phyloP scores from a whole-genome alignment of 495 filamentous ascomycete species.

The Xylaria curta region DNA sequence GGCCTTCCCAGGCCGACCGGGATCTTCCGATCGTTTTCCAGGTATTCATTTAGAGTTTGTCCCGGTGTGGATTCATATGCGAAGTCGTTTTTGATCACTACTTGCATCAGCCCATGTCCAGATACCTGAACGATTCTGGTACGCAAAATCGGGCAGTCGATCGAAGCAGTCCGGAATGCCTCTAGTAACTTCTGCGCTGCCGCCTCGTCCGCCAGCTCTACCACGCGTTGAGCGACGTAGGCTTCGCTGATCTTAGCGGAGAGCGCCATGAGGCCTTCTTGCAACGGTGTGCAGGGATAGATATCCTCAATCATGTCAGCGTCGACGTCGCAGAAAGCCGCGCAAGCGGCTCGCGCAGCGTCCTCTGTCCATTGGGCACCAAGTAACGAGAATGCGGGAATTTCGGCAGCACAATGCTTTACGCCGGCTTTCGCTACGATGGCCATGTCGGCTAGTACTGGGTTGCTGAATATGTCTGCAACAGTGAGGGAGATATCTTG shows the following conservation, averaged over 20 bases:
- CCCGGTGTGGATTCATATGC: slow-evolving; percentile 54
- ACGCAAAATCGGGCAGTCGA: slow-evolving; percentile 60
- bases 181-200: slow-evolving; percentile 48
- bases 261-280: slow-evolving; percentile 71
- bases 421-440: slow-evolving; percentile 31
- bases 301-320: slow-evolving; percentile 59
- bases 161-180: slow-evolving; percentile 57
- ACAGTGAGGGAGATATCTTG: slow-evolving; percentile 50
- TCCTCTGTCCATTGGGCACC: slow-evolving; percentile 35
- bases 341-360: slow-evolving; percentile 36
- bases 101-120: slow-evolving; percentile 62
- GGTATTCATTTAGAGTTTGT: slow-evolving; percentile 52
- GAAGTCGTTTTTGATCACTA: slow-evolving; percentile 58
- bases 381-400: slow-evolving; percentile 44
- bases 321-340: slow-evolving; percentile 39
- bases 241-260: slow-evolving; percentile 62
- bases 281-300: slow-evolving; percentile 73
- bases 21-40: slow-evolving; percentile 50
- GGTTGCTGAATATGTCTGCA: slow-evolving; percentile 51
- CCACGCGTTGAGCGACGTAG: slow-evolving; percentile 62
- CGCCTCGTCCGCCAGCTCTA: slow-evolving; percentile 42
- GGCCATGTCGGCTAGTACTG: slow-evolving; percentile 49
- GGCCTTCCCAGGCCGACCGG: slow-evolving; percentile 61
- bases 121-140: slow-evolving; percentile 64
- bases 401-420: slow-evolving; percentile 21